A percentile compares a stretch with the other conserved stretches of the same genome.
Conservation (phyloP, 179 eudicot genomes). For the Gypsophila paniculata region DNA sequence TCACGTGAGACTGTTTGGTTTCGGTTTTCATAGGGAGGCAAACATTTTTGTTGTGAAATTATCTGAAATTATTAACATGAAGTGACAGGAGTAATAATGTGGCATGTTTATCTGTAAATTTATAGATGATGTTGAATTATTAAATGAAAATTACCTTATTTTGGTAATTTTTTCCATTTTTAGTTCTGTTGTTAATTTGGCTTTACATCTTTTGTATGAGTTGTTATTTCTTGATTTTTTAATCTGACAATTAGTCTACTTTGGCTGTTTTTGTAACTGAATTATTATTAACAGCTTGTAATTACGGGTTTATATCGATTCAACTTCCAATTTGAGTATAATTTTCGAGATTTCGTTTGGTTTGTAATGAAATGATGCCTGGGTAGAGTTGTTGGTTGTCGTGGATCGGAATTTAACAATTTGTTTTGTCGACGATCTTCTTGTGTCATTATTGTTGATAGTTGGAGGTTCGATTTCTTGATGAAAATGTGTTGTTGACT, state of each 20-base stretch:
- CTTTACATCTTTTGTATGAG: constrained; percentile 30
- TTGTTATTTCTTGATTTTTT: constrained; percentile 21
- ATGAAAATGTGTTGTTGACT: constrained; percentile 16
- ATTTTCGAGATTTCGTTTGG: background rate
- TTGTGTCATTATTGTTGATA: background rate
- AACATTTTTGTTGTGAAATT: constrained; percentile 16
- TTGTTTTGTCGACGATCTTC: background rate
- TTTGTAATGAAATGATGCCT: background rate
- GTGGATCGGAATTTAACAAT: background rate
- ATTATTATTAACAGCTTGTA: background rate
- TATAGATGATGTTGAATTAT: constrained; percentile 16
- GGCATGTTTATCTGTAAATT: constrained; percentile 9
- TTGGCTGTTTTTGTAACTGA: constrained; percentile 9
- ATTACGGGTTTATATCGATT: constrained; percentile 8
- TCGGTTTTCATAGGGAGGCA: constrained; percentile 11
- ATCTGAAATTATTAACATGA: constrained; percentile 9
- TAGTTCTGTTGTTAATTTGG: constrained; percentile 26
- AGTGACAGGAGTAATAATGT: constrained; percentile 18
- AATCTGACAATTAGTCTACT: constrained; percentile 18
- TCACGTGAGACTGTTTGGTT: too few species aligned
- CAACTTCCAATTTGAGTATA: background rate
- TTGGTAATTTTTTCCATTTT: constrained; percentile 27
- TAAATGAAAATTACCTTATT: constrained; percentile 15
- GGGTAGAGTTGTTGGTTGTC: background rate
- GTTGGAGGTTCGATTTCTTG: background rate